These are phyloP conservation scores for Lachancea fermentati DNA, from an alignment of 805 yeast species.

Conservation along the genomic window DNA sequence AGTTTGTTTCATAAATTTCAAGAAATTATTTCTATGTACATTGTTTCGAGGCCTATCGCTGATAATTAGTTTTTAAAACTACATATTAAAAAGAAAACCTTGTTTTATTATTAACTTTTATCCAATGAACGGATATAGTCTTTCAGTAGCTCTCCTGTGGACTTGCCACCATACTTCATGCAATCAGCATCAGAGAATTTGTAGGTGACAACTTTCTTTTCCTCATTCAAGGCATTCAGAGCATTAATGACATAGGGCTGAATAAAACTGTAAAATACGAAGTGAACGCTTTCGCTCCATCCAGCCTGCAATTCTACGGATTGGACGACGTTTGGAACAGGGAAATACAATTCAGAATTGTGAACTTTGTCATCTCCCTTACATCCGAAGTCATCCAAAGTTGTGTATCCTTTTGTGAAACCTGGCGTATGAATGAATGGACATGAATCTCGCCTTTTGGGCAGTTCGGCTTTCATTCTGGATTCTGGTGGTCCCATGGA, in stretches of 20 bases:
- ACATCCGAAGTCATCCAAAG: conserved; percentile 76
- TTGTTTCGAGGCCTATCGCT: too few species aligned
- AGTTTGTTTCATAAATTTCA: conserved; percentile 7
- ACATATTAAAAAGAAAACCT: conserved; percentile 3
- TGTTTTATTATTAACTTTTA: too few species aligned
- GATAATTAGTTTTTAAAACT: too few species aligned
- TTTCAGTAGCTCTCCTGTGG: conserved; percentile 42
- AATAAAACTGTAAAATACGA: conserved; percentile 77
- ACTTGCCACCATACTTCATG: conserved; percentile 35
- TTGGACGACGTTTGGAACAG: conserved; percentile 76
- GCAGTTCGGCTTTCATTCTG: too few species aligned
- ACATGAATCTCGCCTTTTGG: conserved; percentile 11
- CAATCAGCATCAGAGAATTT: conserved; percentile 36
- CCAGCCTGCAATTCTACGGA: conserved; percentile 22
- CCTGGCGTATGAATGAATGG: conserved; percentile 23
- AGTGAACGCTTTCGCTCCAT: conserved; percentile 44
- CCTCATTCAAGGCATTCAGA: conserved; percentile 28
- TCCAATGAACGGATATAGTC: conserved; percentile 38
- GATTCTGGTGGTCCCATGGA: conserved; percentile 7
- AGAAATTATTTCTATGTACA: too few species aligned
- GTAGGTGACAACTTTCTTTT: conserved; percentile 11
- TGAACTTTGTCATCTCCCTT: conserved; percentile 85
- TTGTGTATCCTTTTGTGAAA: conserved; percentile 65
- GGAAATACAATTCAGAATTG: conserved; percentile 49
- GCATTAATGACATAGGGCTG: conserved; percentile 46